Conservation (phyloP, 768 basidiomycete species). For the Tricholoma hemisulphureum region DNA sequence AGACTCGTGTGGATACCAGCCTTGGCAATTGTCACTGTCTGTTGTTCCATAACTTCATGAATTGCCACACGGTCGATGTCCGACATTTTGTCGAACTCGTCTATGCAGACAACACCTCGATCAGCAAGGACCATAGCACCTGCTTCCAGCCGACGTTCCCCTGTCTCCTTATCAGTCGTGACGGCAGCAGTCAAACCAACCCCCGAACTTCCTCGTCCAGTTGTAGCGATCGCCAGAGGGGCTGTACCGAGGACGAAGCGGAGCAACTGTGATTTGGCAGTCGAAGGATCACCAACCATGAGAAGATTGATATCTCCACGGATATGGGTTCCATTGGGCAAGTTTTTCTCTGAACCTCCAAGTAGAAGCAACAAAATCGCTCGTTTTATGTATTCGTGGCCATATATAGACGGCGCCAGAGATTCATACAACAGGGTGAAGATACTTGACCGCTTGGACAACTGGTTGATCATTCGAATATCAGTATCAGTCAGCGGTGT, state of each 20-base stretch:
- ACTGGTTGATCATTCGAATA: constrained; percentile 93
- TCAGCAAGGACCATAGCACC: constrained; percentile 99
- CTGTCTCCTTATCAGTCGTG: constrained; percentile 97
- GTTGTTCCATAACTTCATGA: constrained; percentile 99
- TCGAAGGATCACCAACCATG: constrained; percentile 99
- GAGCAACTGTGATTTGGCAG: constrained; percentile 94
- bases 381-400: constrained; percentile 93
- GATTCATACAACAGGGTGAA: constrained; percentile 90
- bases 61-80: constrained; percentile 98
- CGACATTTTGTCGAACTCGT: constrained; percentile 99
- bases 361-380: constrained; percentile 91
- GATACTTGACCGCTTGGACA: constrained; percentile 83
- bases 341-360: constrained; percentile 96
- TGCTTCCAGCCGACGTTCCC: constrained; percentile 93
- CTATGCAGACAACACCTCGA: constrained; percentile 97
- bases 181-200: constrained; percentile 99
- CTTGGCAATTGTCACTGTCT: constrained; percentile 99
- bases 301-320: constrained; percentile 99
- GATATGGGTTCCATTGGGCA: constrained; percentile 96
- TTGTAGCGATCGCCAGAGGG: constrained; percentile 96
- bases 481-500: constrained; percentile 89
- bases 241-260: constrained; percentile 96
- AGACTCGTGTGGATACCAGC: constrained; percentile 98
- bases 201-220: constrained; percentile 96
- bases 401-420: constrained; percentile 95